Percentiles rank a stretch among this genome's conserved stretches.
These are phyloP conservation scores for Mycena rosella DNA, from an alignment of 768 basidiomycete genomes.

Conservation along the genomic window DNA sequence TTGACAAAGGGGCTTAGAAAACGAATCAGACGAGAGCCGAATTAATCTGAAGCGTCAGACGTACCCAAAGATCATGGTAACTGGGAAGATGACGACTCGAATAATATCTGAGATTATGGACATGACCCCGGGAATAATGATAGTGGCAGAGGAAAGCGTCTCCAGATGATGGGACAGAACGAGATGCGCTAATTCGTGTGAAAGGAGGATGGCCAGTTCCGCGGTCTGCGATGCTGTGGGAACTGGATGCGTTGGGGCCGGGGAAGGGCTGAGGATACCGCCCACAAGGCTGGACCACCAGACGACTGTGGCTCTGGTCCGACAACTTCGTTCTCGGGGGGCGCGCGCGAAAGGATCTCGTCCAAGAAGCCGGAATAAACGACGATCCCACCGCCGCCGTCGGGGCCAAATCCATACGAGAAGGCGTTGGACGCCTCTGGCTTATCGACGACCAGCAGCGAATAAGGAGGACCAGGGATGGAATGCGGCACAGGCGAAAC, in stretches of 20 bases:
- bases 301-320: constrained; percentile 48
- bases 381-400: constrained; percentile 93
- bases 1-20: constrained; percentile 81
- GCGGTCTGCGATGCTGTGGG: constrained; percentile 88
- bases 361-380: constrained; percentile 95
- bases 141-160: constrained; percentile 85
- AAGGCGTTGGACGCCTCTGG: constrained; percentile 92
- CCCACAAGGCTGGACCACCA: constrained; percentile 65
- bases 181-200: constrained; percentile 95
- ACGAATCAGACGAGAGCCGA: not conserved
- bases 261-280: constrained; percentile 52
- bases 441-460: constrained; percentile 89
- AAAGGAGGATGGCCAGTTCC: constrained; percentile 89
- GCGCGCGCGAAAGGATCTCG: constrained; percentile 74
- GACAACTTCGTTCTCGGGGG: constrained; percentile 41
- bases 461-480: constrained; percentile 88
- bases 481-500: constrained; percentile 62
- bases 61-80: constrained; percentile 88
- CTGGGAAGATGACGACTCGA: constrained; percentile 85
- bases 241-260: constrained; percentile 54
- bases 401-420: constrained; percentile 94
- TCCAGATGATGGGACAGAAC: constrained; percentile 93
- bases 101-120: constrained; percentile 83
- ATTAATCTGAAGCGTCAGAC: not conserved
- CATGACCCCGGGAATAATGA: constrained; percentile 84